A percentile compares a stretch with the other conserved stretches of the same genome.
Evolutionary conservation across 257 asterid species (phyloP).

Genomic region (Fraxinus quadrangulata): DNA sequence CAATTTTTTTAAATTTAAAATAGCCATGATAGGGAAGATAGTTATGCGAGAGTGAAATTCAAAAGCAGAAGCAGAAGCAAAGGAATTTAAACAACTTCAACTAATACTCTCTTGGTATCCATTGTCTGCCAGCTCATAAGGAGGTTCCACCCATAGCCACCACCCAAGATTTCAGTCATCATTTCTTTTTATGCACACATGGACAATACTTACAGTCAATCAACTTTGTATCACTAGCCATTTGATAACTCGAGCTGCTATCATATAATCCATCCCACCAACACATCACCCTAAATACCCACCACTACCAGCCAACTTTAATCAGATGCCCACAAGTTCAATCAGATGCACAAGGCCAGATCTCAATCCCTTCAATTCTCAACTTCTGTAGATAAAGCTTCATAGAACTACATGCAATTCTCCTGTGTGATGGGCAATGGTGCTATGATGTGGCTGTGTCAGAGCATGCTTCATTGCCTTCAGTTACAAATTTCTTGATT

Average conservation of each 20-base stretch:
- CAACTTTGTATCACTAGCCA: slow-evolving; percentile 1
- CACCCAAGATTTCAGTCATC: background rate
- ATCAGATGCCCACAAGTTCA: background rate
- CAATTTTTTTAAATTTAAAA: background rate
- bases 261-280: background rate
- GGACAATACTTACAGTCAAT: background rate
- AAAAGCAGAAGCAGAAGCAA: background rate
- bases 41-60: background rate
- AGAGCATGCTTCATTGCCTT: background rate
- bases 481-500: background rate
- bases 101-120: background rate
- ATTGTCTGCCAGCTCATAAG: background rate
- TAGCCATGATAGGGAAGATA: background rate
- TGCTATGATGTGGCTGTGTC: background rate
- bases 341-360: background rate
- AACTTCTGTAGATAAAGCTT: background rate
- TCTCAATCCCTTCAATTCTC: background rate
- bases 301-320: background rate
- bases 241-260: background rate
- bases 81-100: background rate
- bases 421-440: background rate
- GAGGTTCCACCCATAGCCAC: background rate
- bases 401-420: background rate
- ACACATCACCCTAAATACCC: background rate
- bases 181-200: background rate